phyloP scores from a whole-genome alignment of 139 green algal species.

The Closterium sp. region DNA sequence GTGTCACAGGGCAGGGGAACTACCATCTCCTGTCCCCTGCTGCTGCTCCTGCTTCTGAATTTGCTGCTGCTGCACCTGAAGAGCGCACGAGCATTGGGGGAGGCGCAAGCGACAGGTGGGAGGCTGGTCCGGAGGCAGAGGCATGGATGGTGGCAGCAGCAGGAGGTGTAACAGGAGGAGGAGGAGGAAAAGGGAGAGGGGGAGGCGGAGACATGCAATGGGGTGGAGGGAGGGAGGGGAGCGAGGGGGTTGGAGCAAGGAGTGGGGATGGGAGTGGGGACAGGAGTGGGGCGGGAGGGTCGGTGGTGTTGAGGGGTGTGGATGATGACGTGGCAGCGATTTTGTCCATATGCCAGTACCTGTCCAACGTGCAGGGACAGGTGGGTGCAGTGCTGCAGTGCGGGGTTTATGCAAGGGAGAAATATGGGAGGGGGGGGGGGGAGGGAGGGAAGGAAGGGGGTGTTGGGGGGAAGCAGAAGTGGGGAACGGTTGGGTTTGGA shows the following conservation, averaged over 20 bases:
- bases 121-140: not conserved
- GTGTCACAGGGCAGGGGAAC: not conserved
- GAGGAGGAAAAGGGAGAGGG: not conserved
- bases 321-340: not conserved
- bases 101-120: not conserved
- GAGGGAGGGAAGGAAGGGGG: too few species aligned
- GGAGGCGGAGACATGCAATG: too few species aligned
- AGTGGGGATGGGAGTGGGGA: not conserved
- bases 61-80: not conserved
- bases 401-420: too few species aligned
- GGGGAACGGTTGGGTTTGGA: too few species aligned
- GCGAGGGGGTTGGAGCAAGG: too few species aligned
- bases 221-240: too few species aligned
- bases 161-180: not conserved
- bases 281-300: too few species aligned
- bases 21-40: not conserved
- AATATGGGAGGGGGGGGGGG: too few species aligned
- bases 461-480: too few species aligned
- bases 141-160: not conserved
- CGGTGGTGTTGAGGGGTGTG: not conserved
- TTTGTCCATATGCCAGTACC: not conserved
- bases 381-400: not conserved
- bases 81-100: not conserved
- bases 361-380: not conserved
- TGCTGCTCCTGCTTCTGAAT: not conserved